These are phyloP conservation scores for Cystobasidiopsis lactophilus DNA, from an alignment of 768 basidiomycete genomes.

Conservation along the genomic window DNA sequence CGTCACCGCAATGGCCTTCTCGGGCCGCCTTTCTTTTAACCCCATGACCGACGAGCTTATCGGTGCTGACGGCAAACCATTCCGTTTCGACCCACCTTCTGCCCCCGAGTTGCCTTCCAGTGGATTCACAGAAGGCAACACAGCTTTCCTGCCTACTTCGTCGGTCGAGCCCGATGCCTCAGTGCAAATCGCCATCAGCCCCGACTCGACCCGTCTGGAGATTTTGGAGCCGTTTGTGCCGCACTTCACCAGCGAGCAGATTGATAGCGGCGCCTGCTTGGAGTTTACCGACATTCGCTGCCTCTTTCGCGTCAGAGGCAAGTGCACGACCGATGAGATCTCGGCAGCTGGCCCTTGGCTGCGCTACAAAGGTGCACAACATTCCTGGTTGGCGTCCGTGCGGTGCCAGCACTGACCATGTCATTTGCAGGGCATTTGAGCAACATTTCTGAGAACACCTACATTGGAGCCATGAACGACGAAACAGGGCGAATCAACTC, in stretches of 20 bases:
- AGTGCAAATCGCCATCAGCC: constrained; percentile 51
- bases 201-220: constrained; percentile 66
- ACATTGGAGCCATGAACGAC: constrained; percentile 55
- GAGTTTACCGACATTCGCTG: constrained; percentile 69
- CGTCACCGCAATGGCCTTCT: constrained; percentile 77
- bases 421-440: constrained; percentile 52
- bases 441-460: constrained; percentile 85
- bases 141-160: constrained; percentile 55
- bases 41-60: constrained; percentile 55
- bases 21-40: constrained; percentile 81
- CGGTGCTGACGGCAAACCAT: constrained; percentile 46
- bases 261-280: constrained; percentile 27
- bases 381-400: too few species aligned
- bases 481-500: constrained; percentile 83
- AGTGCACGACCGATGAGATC: constrained; percentile 98
- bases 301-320: constrained; percentile 78
- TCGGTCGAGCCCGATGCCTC: constrained; percentile 52
- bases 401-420: neutral
- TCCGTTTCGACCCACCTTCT: constrained; percentile 62
- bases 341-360: constrained; percentile 96
- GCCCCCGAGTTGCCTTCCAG: constrained; percentile 62
- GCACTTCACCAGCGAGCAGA: constrained; percentile 34
- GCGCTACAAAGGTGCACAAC: constrained; percentile 57
- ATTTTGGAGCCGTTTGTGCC: constrained; percentile 60
- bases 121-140: constrained; percentile 47